Evolutionary conservation across 306 rosid genomes (phyloP).

Genomic region (Geum urbanum): DNA sequence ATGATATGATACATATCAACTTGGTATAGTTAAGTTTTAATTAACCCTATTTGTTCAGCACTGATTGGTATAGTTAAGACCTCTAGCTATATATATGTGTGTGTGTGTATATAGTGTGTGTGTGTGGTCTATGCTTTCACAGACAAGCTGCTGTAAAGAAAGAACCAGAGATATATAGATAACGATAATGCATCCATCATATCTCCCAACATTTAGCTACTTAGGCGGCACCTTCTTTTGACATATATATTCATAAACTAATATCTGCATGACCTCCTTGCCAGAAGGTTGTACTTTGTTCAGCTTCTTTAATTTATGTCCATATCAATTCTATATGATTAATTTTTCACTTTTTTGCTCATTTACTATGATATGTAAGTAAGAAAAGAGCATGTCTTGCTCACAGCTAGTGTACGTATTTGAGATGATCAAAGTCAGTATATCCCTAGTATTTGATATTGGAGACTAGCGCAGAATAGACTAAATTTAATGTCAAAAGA

Average conservation of each 20-base stretch:
- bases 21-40: background rate
- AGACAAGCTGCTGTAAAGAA: no score
- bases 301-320: conserved; percentile 46
- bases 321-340: conserved; percentile 46
- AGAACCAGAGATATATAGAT: background rate
- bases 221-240: conserved; percentile 23
- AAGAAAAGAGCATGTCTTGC: background rate
- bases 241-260: conserved; percentile 27
- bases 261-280: conserved; percentile 16
- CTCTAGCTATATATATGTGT: no score
- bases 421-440: background rate
- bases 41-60: background rate
- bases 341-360: conserved; percentile 14
- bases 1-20: background rate
- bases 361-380: background rate
- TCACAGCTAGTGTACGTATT: background rate
- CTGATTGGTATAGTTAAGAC: no score
- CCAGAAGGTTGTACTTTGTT: conserved; percentile 24
- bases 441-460: background rate
- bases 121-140: no score
- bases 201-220: conserved; percentile 23
- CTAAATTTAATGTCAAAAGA: conserved; percentile 9
- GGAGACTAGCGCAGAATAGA: no score
- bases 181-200: background rate
- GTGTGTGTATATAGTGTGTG: no score